Percentiles rank a stretch among this genome's conserved stretches.
Evolutionary conservation across 352 stramenopile species (phyloP).

Genomic region (Globisporangium paddicum): DNA sequence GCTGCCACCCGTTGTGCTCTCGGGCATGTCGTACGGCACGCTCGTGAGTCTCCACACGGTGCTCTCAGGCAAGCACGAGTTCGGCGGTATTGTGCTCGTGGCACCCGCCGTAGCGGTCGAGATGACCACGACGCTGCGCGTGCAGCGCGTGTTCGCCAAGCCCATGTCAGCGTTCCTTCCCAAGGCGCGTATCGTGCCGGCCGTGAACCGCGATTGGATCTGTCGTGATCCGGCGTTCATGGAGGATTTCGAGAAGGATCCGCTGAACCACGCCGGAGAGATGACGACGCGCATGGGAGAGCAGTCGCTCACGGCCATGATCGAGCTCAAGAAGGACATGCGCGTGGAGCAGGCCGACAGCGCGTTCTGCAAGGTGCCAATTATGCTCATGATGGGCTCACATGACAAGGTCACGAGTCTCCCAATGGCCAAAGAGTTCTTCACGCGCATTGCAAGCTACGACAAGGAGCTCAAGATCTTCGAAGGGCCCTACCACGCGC

Average conservation of each 20-base stretch:
- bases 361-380: slow-evolving; percentile 19
- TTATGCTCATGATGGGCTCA: slow-evolving; percentile 37
- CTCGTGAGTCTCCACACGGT: slow-evolving; percentile 28
- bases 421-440: slow-evolving; percentile 39
- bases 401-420: slow-evolving; percentile 49
- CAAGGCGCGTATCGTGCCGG: slow-evolving; percentile 24
- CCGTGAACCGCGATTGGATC: slow-evolving; percentile 20
- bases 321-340: slow-evolving; percentile 21
- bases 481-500: slow-evolving; percentile 40
- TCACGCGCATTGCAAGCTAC: slow-evolving; percentile 23
- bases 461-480: slow-evolving; percentile 67
- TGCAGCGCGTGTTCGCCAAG: slow-evolving; percentile 18
- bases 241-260: slow-evolving; percentile 25
- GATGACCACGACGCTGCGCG: slow-evolving; percentile 6
- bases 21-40: slow-evolving; percentile 29
- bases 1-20: slow-evolving; percentile 18
- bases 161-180: slow-evolving; percentile 17
- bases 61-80: slow-evolving; percentile 19
- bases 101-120: slow-evolving; percentile 20
- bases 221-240: slow-evolving; percentile 23
- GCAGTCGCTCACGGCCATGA: slow-evolving; percentile 33
- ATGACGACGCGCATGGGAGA: slow-evolving; percentile 41
- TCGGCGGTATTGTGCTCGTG: slow-evolving; percentile 22
- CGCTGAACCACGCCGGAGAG: slow-evolving; percentile 26
- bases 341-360: slow-evolving; percentile 27